Evolutionary conservation across 192 early-diverging fungal species (phyloP), one percentile per base, ranked within the genome.

Genomic region (Mortierella claussenii): DNA sequence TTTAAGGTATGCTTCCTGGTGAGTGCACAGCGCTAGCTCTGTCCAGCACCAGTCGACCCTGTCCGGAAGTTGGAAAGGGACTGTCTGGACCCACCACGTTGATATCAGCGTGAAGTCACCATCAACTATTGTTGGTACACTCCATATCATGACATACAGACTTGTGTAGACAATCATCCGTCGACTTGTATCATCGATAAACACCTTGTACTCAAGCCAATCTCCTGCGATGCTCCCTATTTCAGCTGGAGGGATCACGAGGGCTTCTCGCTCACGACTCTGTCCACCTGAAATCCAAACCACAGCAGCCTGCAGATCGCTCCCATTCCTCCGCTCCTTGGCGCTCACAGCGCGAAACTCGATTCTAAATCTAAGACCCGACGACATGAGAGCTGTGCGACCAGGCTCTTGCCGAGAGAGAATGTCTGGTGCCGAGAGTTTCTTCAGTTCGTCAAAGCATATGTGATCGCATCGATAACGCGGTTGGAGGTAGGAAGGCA

Each of bases 61-160:
- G 21, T 33, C 30, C 1, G 40, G 13, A 6, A 49, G 10, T 37
- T 32, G 23, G 26, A 12, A 44, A 24, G 1, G n/a, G 18, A 17
- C 0, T 0, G 10, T 0, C 1, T 23, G 47, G 2, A 37, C 27
- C 37, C 34, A 59, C 24, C 26, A 50, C 1, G 65, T 2, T 9
- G 43, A 3, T 6, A 28, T 17, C 11, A 68, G 28, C 1, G 2
- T 40, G 20, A 68, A 59, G 0, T 57, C 47, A 1, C 48, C 55
- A 18, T 68, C 55, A 31, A 59, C 4, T 6, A 55, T 32, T 4
- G 26, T 44, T 4, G 65, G 65, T 10, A 68, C 36, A 8, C 24
- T 26, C 65, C 55, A 68, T 0, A 57, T 33, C 65, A 68, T 68
- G 10, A 56, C 21, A 32, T 51, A 28, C 5, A 50, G 2, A 2